Conservation (phyloP, 768 basidiomycete species). For the Termitomyces sp. region DNA sequence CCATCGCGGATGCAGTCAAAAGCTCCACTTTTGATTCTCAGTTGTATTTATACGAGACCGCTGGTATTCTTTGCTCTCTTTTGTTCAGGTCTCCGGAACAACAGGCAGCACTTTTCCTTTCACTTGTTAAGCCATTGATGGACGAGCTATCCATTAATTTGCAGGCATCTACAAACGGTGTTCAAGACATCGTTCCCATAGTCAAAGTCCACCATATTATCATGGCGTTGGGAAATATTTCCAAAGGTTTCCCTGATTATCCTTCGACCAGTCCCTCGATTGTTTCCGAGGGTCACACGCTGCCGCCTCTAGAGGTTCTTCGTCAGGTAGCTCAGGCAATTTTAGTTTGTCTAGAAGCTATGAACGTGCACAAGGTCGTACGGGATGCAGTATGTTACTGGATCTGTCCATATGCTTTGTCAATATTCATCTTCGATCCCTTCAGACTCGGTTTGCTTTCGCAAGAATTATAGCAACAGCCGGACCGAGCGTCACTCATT, state of each 20-base stretch:
- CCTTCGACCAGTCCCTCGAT: constrained; percentile 55
- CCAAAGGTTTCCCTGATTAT: constrained; percentile 95
- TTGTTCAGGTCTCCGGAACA: constrained; percentile 63
- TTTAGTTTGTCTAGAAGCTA: constrained; percentile 79
- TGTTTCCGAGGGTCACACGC: constrained; percentile 59
- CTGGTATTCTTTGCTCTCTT: constrained; percentile 81
- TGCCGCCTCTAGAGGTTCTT: constrained; percentile 78
- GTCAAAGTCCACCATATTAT: constrained; percentile 89
- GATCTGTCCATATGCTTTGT: not conserved
- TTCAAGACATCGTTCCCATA: constrained; percentile 72
- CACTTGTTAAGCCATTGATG: constrained; percentile 80
- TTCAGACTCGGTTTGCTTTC: constrained; percentile 88
- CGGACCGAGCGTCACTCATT: constrained; percentile 80
- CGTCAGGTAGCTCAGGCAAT: constrained; percentile 83
- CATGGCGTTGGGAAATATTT: constrained; percentile 91
- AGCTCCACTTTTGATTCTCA: constrained; percentile 84
- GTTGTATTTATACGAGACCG: constrained; percentile 91
- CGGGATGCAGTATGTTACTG: constrained; percentile 78
- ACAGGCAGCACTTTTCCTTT: constrained; percentile 65
- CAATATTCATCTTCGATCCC: not conserved
- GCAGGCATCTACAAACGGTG: constrained; percentile 51
- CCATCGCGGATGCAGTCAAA: constrained; percentile 77
- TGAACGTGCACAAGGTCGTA: constrained; percentile 84
- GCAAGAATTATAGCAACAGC: constrained; percentile 79
- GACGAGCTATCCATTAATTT: constrained; percentile 62